These are phyloP conservation scores for Aureobasidium sp. DNA, from an alignment of 2,329 filamentous ascomycete species.

Conservation along the genomic window DNA sequence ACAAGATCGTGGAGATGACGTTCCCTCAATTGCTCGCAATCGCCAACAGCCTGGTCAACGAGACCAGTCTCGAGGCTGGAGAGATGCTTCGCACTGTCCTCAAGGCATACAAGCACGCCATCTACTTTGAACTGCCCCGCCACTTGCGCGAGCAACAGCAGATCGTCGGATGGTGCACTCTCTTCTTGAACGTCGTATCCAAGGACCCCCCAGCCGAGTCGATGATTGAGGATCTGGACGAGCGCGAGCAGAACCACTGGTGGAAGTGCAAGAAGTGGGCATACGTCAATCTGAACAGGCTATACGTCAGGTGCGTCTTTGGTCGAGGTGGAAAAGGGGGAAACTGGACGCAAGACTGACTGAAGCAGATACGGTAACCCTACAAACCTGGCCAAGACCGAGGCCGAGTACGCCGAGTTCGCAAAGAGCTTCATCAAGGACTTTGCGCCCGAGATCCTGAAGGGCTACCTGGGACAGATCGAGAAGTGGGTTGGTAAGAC, in stretches of 20 bases:
- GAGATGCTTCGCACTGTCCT: conserved; percentile 94
- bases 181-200: conserved; percentile 84
- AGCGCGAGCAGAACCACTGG: conserved; percentile 93
- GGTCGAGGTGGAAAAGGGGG: not conserved
- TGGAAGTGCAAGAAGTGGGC: conserved; percentile 99
- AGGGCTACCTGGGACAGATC: conserved; percentile 87
- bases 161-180: conserved; percentile 91
- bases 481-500: conserved; percentile 97
- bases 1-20: conserved; percentile 84
- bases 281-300: conserved; percentile 91
- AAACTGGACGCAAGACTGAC: conserved; percentile 15
- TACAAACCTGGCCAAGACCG: conserved; percentile 65
- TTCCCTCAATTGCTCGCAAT: conserved; percentile 85
- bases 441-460: conserved; percentile 92
- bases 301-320: conserved; percentile 59
- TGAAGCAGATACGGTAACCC: conserved; percentile 72
- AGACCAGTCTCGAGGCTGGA: conserved; percentile 87
- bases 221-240: conserved; percentile 70
- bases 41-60: conserved; percentile 79
- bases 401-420: conserved; percentile 69
- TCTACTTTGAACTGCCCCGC: conserved; percentile 80
- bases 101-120: conserved; percentile 97
- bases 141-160: conserved; percentile 71
- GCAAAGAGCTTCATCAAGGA: conserved; percentile 85
- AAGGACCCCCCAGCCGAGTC: conserved; percentile 75